Evolutionary conservation across 2,329 filamentous ascomycete species (phyloP).

Genomic region (Arthrobotrys sinensis): DNA sequence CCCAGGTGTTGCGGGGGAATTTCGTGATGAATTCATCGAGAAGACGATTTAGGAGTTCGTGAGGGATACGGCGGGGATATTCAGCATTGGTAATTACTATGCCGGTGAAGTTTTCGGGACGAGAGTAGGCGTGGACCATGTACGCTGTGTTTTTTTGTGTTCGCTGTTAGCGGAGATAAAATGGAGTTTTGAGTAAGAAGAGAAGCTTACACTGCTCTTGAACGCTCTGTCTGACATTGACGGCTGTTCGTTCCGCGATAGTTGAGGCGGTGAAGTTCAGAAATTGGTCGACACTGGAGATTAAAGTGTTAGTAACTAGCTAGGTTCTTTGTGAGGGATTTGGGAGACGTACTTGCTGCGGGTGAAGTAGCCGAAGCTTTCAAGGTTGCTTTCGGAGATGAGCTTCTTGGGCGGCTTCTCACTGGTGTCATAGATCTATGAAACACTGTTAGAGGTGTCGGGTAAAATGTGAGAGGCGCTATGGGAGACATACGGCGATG

Average conservation of each 20-base stretch:
- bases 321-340: neutral
- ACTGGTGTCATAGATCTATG: constrained; percentile 48
- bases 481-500: constrained; percentile 42
- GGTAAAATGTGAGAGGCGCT: neutral
- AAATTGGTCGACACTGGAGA: constrained; percentile 74
- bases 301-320: constrained; percentile 1
- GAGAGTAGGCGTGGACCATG: constrained; percentile 83
- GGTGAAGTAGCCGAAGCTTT: constrained; percentile 54
- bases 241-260: constrained; percentile 85
- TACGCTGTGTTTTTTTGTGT: constrained; percentile 70
- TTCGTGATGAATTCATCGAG: constrained; percentile 72
- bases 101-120: constrained; percentile 80
- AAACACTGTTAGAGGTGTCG: neutral
- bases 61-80: constrained; percentile 84
- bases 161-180: neutral
- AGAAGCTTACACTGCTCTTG: constrained; percentile 78
- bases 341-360: constrained; percentile 36
- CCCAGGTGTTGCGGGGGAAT: constrained; percentile 76
- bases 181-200: neutral
- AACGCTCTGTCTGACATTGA: constrained; percentile 87
- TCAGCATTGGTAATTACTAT: constrained; percentile 83
- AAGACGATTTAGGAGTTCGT: constrained; percentile 82
- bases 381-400: constrained; percentile 38
- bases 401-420: constrained; percentile 45
- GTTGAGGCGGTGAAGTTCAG: constrained; percentile 90